phyloP scores from a whole-genome alignment of 495 filamentous ascomycete species.

The Lentithecium fluviatile region DNA sequence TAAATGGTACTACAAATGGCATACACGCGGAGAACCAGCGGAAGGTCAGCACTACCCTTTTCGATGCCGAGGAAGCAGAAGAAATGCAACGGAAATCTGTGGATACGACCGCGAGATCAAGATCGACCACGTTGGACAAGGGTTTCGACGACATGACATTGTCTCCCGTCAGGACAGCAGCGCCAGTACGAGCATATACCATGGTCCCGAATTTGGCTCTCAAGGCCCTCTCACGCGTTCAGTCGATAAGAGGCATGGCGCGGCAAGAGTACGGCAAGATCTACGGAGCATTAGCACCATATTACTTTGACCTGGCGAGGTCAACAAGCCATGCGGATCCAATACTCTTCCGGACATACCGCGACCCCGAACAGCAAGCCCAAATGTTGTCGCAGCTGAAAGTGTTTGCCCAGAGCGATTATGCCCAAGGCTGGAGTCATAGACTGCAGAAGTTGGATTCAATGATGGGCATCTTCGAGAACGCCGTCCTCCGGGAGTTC shows the following conservation, averaged over 20 bases:
- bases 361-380: slow-evolving; percentile 85
- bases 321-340: slow-evolving; percentile 76
- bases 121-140: slow-evolving; percentile 49
- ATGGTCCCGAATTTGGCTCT: slow-evolving; percentile 61
- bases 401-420: slow-evolving; percentile 77
- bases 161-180: slow-evolving; percentile 22
- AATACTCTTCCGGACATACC: slow-evolving; percentile 78
- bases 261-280: slow-evolving; percentile 88
- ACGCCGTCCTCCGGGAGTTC: slow-evolving; percentile 84
- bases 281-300: slow-evolving; percentile 81
- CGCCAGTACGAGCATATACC: background rate
- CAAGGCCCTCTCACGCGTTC: slow-evolving; percentile 62
- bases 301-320: slow-evolving; percentile 77
- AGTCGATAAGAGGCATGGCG: slow-evolving; percentile 81
- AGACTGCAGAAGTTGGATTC: slow-evolving; percentile 66
- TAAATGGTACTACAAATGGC: slow-evolving; percentile 43
- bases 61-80: slow-evolving; percentile 67
- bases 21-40: slow-evolving; percentile 31
- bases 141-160: slow-evolving; percentile 67
- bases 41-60: slow-evolving; percentile 56
- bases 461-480: slow-evolving; percentile 86
- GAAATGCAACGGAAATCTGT: slow-evolving; percentile 42
- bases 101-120: slow-evolving; percentile 26
- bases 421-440: slow-evolving; percentile 66
- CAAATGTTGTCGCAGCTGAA: slow-evolving; percentile 78